phyloP scores from a whole-genome alignment of 192 early-diverging fungal genomes.

The Radiomyces spectabilis region DNA sequence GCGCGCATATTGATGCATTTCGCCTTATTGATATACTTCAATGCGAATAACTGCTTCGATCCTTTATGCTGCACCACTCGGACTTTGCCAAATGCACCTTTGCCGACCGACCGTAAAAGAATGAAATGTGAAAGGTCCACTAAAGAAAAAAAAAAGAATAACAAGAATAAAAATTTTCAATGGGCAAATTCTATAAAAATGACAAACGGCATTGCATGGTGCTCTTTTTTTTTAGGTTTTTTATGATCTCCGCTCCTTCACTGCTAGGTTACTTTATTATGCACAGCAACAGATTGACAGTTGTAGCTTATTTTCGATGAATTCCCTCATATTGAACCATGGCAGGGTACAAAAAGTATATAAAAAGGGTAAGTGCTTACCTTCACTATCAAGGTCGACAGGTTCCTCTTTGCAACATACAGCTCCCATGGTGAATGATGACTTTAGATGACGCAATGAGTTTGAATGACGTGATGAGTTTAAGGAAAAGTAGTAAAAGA shows the following conservation, averaged over 20 bases:
- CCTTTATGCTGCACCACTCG: constrained; percentile 87
- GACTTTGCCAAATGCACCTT: constrained; percentile 93
- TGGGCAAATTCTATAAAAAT: not conserved
- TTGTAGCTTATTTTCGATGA: not conserved
- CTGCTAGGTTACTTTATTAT: not conserved
- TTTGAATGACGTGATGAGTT: not conserved
- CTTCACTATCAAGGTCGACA: constrained; percentile 66
- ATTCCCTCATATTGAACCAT: no score
- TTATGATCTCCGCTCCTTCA: not conserved
- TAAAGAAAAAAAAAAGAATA: not conserved
- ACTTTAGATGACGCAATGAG: constrained; percentile 4
- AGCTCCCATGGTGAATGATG: constrained; percentile 29
- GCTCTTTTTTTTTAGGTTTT: not conserved
- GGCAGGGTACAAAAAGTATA: not conserved
- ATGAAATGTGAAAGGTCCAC: constrained; percentile 69
- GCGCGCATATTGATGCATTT: constrained; percentile 85
- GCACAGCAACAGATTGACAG: not conserved
- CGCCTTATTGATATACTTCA: constrained; percentile 95
- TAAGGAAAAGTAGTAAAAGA: not conserved
- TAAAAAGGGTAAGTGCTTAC: constrained; percentile 22
- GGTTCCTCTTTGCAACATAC: constrained; percentile 48
- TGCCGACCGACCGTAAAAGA: constrained; percentile 82
- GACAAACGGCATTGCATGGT: not conserved
- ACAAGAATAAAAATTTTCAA: not conserved
- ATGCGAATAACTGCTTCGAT: constrained; percentile 72